Base-by-base conservation (phyloP, 1,139 yeast genomes). In the Suhomyces terraborum region DNA sequence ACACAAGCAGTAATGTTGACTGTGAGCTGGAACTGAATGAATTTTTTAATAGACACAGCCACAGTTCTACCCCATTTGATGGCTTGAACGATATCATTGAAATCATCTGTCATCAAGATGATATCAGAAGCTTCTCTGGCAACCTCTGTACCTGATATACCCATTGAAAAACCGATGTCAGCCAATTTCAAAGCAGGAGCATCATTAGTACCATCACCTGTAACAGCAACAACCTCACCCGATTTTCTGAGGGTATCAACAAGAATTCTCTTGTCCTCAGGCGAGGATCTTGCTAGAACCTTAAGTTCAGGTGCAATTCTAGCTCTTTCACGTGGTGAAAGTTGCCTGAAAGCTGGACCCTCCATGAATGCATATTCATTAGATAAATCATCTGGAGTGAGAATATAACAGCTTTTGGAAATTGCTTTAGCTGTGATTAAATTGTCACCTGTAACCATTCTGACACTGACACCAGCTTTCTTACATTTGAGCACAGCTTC, bases 31-130 rank as follows among this genome's bases (percentile, higher is more conserved):
- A 93, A 93, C 66, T 91, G 98, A 60, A 93, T 83, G 59, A 93
- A 93, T 64, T 93, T 93, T 64, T 89, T 88, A 58, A 93, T 95
- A 2, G 98, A 89, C 25, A 85, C 84, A 14, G 95, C 86, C 47
- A 94, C 98, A 40, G 98, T 91, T 64, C 99, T 80, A 43, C 99
- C 99, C 98, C 98, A 94, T 66, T 88, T 88, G 58, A 93, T 88
- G n/a, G 98, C 99, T 63, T 88, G 88, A 38, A 93, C 98, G 62
- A 93, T 93, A 42, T 95, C 93, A 8, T 91, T 76, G 58, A 93
- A 93, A 68, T 93, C 95, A 67, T 93, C 98, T 27, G 95, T 89
- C 95, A 88, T 88, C 55, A 88, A 75, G 52, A 88, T 87, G 54
- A 88, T 88, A 67, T 88, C 96, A n/a, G 95, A 85, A 5, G 96